phyloP scores from a whole-genome alignment of 306 rosid species.

The Medicago ruthenica region DNA sequence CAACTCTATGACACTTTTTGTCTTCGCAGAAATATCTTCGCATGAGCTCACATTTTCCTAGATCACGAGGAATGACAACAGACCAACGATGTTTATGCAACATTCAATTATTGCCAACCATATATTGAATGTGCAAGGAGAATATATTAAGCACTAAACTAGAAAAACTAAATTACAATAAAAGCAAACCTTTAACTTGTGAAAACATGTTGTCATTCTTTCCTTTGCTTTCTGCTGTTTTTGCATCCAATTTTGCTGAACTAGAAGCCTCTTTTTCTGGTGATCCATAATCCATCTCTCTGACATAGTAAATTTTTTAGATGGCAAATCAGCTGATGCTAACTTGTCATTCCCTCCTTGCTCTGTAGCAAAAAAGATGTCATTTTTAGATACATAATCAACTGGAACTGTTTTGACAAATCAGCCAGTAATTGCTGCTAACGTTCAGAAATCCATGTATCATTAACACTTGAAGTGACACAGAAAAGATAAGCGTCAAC shows the following conservation, averaged over 20 bases:
- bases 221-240: slow-evolving; percentile 82
- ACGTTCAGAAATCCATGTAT: slow-evolving; percentile 44
- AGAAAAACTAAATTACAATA: slow-evolving; percentile 20
- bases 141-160: slow-evolving; percentile 25
- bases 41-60: slow-evolving; percentile 94
- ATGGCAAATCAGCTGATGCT: slow-evolving; percentile 53
- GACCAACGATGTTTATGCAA: slow-evolving; percentile 21
- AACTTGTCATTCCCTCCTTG: slow-evolving; percentile 60
- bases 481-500: slow-evolving; percentile 25
- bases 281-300: slow-evolving; percentile 88
- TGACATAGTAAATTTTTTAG: slow-evolving; percentile 87
- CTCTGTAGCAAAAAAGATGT: slow-evolving; percentile 52
- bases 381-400: slow-evolving; percentile 45
- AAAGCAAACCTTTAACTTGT: slow-evolving; percentile 78
- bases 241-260: slow-evolving; percentile 67
- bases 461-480: slow-evolving; percentile 43
- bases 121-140: slow-evolving; percentile 16
- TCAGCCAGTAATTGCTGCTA: slow-evolving; percentile 35
- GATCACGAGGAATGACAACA: slow-evolving; percentile 40
- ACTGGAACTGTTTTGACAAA: slow-evolving; percentile 40
- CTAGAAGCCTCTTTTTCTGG: slow-evolving; percentile 72
- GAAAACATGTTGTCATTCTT: slow-evolving; percentile 69
- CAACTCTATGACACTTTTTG: slow-evolving; percentile 97
- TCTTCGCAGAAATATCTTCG: slow-evolving; percentile 95
- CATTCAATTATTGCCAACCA: slow-evolving; percentile 26